Evolutionary conservation across 1,284 basidiomycete genomes (phyloP).

Genomic region (Ustilago loliicola): DNA sequence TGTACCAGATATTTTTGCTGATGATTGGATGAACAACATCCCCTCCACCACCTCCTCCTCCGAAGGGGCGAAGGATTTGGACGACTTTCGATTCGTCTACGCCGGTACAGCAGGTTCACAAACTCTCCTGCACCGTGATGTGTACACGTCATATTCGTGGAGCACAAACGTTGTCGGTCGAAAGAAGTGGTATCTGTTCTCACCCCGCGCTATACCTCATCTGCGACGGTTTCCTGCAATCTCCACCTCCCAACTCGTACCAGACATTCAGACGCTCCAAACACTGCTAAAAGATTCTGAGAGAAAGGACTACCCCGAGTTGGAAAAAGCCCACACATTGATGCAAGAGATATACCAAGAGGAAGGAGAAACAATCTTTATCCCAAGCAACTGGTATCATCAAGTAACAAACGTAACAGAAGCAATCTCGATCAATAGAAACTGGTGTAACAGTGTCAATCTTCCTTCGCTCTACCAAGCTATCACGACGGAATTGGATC

Average conservation of each 20-base stretch:
- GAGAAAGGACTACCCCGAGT: slow-evolving; percentile 6
- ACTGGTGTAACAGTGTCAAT: slow-evolving; percentile 74
- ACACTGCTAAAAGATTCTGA: not conserved
- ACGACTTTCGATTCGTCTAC: slow-evolving; percentile 73
- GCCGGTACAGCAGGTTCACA: slow-evolving; percentile 50
- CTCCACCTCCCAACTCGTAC: slow-evolving; percentile 60
- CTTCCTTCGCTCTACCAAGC: slow-evolving; percentile 72
- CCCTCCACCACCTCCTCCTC: not conserved
- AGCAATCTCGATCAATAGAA: slow-evolving; percentile 64
- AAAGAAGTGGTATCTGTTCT: slow-evolving; percentile 75
- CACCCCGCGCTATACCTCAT: slow-evolving; percentile 70
- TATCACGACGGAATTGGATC: slow-evolving; percentile 70
- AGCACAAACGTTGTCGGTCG: slow-evolving; percentile 75
- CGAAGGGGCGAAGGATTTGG: slow-evolving; percentile 12
- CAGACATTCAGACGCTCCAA: slow-evolving; percentile 20
- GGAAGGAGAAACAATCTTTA: slow-evolving; percentile 60
- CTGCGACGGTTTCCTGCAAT: slow-evolving; percentile 66
- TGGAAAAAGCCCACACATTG: slow-evolving; percentile 9
- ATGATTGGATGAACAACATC: slow-evolving; percentile 73
- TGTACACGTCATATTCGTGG: slow-evolving; percentile 75
- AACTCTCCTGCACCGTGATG: slow-evolving; percentile 63
- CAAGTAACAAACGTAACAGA: slow-evolving; percentile 68
- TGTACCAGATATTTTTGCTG: slow-evolving; percentile 72
- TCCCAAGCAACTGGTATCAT: slow-evolving; percentile 70
- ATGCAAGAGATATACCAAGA: slow-evolving; percentile 30